These are phyloP conservation scores for Penicillium sp. DNA, from an alignment of 2,329 filamentous ascomycete species.

Conservation along the genomic window DNA sequence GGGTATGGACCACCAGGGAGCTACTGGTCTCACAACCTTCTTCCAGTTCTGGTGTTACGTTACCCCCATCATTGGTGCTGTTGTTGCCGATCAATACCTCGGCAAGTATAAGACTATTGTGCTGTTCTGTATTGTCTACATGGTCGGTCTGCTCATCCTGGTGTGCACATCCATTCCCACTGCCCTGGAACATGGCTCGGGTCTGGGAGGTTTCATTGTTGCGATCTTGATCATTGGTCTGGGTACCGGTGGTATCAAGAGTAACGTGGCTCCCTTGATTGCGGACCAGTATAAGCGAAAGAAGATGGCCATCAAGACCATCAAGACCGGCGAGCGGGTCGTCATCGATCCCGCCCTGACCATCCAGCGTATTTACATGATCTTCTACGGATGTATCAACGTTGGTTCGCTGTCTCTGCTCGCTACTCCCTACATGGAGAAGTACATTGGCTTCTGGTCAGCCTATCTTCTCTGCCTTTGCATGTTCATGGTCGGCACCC, in stretches of 20 bases:
- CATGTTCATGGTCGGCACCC: conserved; percentile 64
- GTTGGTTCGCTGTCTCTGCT: conserved; percentile 69
- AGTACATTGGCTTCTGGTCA: conserved; percentile 66
- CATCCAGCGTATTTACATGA: conserved; percentile 69
- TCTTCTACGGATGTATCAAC: conserved; percentile 76
- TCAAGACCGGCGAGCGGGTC: conserved; percentile 54
- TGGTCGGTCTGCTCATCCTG: conserved; percentile 58
- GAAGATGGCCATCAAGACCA: conserved; percentile 51
- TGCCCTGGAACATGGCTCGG: conserved; percentile 52
- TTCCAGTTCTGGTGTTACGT: conserved; percentile 60
- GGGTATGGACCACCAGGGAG: conserved; percentile 46
- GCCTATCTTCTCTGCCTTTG: conserved; percentile 64
- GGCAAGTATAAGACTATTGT: conserved; percentile 64
- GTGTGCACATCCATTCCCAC: conserved; percentile 56
- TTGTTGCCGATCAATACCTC: conserved; percentile 61
- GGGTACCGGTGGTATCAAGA: conserved; percentile 70
- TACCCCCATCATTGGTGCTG: conserved; percentile 60
- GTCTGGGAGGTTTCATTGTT: conserved; percentile 57
- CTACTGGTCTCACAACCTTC: conserved; percentile 54
- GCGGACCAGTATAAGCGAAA: conserved; percentile 66
- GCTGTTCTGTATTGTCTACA: conserved; percentile 59
- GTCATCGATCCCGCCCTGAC: conserved; percentile 68
- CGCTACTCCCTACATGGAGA: conserved; percentile 68
- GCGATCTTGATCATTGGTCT: conserved; percentile 64
- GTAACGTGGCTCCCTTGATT: conserved; percentile 61